Percentiles rank a stretch among this genome's conserved stretches.
phyloP scores from a whole-genome alignment of 2,329 filamentous ascomycete genomes.

The Hypomyces rosellus region DNA sequence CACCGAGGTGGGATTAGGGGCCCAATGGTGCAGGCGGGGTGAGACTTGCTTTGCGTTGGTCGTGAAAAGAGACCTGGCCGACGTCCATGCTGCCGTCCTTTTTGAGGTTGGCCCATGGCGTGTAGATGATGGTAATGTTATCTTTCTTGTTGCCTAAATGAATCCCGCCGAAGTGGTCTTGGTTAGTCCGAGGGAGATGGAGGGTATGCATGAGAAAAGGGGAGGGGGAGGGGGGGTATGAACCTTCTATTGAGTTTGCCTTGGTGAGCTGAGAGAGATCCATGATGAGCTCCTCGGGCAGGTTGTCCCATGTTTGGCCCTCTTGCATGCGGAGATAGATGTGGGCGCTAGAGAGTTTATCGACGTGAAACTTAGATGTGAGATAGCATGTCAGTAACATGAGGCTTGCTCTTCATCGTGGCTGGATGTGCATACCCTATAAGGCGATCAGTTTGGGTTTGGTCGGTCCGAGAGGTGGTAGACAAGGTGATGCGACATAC shows the following conservation, averaged over 20 bases:
- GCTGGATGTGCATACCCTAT: slow-evolving; percentile 20
- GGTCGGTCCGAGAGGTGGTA: neutral
- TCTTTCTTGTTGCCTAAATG: slow-evolving; percentile 92
- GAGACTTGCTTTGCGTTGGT: slow-evolving; percentile 59
- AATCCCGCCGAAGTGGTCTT: neutral
- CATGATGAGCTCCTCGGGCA: slow-evolving; percentile 65
- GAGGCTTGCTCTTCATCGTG: too few relatives aligned
- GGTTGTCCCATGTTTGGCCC: slow-evolving; percentile 75
- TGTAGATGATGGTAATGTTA: slow-evolving; percentile 94
- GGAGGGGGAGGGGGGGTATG: neutral
- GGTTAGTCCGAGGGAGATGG: neutral
- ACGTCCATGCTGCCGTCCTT: slow-evolving; percentile 95
- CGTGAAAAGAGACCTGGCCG: slow-evolving; percentile 92
- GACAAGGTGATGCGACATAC: slow-evolving; percentile 41
- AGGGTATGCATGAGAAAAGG: neutral
- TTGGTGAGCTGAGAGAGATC: slow-evolving; percentile 98
- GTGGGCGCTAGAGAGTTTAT: slow-evolving; percentile 94
- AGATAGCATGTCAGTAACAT: too few relatives aligned
- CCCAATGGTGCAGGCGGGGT: neutral
- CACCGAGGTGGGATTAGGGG: too few relatives aligned
- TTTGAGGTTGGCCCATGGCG: slow-evolving; percentile 91
- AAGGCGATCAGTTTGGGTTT: slow-evolving; percentile 4
- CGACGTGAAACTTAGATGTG: slow-evolving; percentile 73
- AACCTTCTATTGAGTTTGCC: slow-evolving; percentile 95
- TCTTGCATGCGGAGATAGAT: slow-evolving; percentile 84